Evolutionary conservation across 139 green algal genomes (phyloP).

Genomic region (Pseudopediastrum boryanum): DNA sequence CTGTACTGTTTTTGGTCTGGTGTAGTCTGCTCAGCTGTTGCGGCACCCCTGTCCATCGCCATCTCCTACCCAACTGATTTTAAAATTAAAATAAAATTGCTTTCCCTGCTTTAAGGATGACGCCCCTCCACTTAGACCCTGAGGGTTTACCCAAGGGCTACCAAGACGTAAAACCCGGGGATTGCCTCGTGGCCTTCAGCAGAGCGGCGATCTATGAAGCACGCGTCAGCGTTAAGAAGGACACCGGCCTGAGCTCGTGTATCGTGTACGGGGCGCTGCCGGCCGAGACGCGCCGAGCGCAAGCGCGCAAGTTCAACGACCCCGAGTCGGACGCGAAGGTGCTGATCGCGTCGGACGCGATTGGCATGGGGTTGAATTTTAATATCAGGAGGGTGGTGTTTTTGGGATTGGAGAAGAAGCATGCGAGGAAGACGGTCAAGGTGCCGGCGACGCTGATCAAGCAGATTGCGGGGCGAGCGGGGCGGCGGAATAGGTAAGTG

Average conservation of each 20-base stretch:
- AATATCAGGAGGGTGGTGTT: constrained; percentile 75
- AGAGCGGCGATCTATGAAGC: constrained; percentile 36
- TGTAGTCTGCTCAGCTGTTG: too few species aligned
- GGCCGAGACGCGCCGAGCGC: constrained; percentile 80
- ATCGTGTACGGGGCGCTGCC: constrained; percentile 92
- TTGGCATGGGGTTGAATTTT: constrained; percentile 98
- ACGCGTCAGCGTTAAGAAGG: not conserved
- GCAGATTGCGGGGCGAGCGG: constrained; percentile 71
- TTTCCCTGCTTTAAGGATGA: too few species aligned
- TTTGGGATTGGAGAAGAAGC: not conserved
- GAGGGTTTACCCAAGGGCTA: constrained; percentile 32
- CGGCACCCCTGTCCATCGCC: too few species aligned
- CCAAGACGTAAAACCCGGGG: constrained; percentile 71
- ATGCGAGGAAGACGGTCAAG: not conserved
- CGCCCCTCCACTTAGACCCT: constrained; percentile 61
- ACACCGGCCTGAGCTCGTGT: constrained; percentile 49
- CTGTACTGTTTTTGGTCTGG: too few species aligned
- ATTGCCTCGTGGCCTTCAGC: constrained; percentile 96
- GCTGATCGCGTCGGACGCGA: constrained; percentile 92
- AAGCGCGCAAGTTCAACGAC: constrained; percentile 93
- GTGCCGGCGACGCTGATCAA: constrained; percentile 63
- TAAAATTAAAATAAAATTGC: too few species aligned
- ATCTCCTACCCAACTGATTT: too few species aligned
- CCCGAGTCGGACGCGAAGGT: constrained; percentile 47
- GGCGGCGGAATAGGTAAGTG: constrained; percentile 48